Evolutionary conservation across 1,284 basidiomycete species (phyloP).

Genomic region (Melampsora americana): DNA sequence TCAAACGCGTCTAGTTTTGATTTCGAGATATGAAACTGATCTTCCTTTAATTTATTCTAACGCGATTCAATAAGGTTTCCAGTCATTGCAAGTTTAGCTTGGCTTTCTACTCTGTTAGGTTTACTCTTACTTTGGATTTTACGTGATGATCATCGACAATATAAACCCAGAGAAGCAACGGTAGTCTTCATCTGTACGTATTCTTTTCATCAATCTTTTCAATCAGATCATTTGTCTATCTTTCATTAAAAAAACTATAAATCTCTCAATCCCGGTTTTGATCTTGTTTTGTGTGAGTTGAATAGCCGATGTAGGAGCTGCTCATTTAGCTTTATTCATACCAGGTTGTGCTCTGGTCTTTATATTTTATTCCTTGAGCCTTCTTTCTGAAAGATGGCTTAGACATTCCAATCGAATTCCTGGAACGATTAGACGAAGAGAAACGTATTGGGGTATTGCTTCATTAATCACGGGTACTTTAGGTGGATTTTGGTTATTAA

Average conservation of each 20-base stretch:
- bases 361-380: background rate
- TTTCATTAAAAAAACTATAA: too few relatives aligned
- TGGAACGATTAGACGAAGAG: background rate
- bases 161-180: background rate
- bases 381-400: background rate
- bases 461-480: conserved; percentile 13
- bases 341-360: background rate
- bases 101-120: conserved; percentile 12
- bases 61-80: conserved; percentile 2
- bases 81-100: background rate
- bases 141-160: conserved; percentile 2
- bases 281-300: too few relatives aligned
- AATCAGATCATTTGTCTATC: too few relatives aligned
- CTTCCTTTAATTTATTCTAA: background rate
- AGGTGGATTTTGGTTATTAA: conserved; percentile 15
- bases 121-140: conserved; percentile 32
- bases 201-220: background rate
- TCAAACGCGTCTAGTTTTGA: too few relatives aligned
- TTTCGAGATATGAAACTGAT: background rate
- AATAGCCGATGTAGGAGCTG: background rate
- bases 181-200: background rate
- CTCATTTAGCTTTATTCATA: background rate
- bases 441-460: conserved; percentile 18
- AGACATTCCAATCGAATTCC: background rate
- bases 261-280: too few relatives aligned